Percentiles rank a stretch among this genome's conserved stretches.
Conservation (phyloP, 768 basidiomycete genomes). For the Lactarius quietus region DNA sequence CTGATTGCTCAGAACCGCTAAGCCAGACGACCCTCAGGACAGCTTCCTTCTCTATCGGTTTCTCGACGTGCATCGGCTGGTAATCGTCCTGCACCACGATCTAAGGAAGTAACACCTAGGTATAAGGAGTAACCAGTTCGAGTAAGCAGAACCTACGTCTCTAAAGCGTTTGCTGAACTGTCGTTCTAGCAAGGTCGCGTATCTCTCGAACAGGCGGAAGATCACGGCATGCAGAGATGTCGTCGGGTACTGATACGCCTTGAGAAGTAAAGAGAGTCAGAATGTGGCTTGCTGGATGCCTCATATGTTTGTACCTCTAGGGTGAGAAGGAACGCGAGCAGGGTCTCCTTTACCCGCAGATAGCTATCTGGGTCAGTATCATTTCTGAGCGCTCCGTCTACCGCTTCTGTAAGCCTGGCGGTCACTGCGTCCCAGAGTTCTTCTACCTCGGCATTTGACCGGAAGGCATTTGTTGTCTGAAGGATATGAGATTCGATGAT, state of each 20-base stretch:
- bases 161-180: slow-evolving; percentile 83
- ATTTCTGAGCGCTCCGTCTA: slow-evolving; percentile 65
- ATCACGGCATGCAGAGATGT: slow-evolving; percentile 79
- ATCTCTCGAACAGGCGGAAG: slow-evolving; percentile 86
- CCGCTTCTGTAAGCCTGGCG: slow-evolving; percentile 62
- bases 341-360: slow-evolving; percentile 75
- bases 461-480: slow-evolving; percentile 81
- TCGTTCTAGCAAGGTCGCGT: slow-evolving; percentile 72
- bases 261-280: background rate
- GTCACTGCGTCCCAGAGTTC: slow-evolving; percentile 93
- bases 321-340: slow-evolving; percentile 86
- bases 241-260: slow-evolving; percentile 84
- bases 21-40: slow-evolving; percentile 87
- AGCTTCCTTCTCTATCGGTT: slow-evolving; percentile 57
- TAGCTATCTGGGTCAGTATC: slow-evolving; percentile 82
- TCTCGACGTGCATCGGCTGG: slow-evolving; percentile 76
- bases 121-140: background rate
- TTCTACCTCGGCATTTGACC: slow-evolving; percentile 88
- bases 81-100: slow-evolving; percentile 85
- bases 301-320: slow-evolving; percentile 60
- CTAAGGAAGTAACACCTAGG: slow-evolving; percentile 37
- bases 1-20: slow-evolving; percentile 57
- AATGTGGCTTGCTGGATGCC: background rate
- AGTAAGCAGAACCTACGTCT: slow-evolving; percentile 45
- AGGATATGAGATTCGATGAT: slow-evolving; percentile 94